phyloP scores from a whole-genome alignment of 2,329 filamentous ascomycete genomes.

The Fusarium phyllophilum region DNA sequence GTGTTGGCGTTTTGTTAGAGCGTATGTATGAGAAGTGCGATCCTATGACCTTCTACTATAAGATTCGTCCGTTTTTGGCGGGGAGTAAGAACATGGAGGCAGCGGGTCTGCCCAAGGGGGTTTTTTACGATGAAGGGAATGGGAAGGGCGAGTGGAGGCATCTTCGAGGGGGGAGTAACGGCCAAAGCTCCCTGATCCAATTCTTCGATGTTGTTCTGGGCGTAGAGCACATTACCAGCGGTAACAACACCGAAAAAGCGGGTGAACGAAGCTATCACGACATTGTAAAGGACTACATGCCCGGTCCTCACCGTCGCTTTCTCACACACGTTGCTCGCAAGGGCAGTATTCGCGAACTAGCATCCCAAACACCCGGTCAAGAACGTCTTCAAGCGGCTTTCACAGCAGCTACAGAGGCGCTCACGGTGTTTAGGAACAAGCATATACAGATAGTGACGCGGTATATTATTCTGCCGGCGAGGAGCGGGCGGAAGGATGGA shows the following conservation, averaged over 20 bases:
- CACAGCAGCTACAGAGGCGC: constrained; percentile 77
- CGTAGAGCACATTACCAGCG: constrained; percentile 73
- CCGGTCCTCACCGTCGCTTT: constrained; percentile 82
- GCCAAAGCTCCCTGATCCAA: constrained; percentile 91
- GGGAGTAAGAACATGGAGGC: constrained; percentile 93
- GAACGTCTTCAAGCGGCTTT: constrained; percentile 61
- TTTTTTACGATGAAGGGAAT: constrained; percentile 83
- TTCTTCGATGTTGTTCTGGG: constrained; percentile 91
- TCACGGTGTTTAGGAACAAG: constrained; percentile 81
- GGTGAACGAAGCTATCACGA: constrained; percentile 58
- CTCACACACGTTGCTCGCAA: constrained; percentile 75
- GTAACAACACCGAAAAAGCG: constrained; percentile 42
- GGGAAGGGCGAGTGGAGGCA: constrained; percentile 76
- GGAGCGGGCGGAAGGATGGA: constrained; percentile 44
- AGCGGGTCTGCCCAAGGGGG: constrained; percentile 82
- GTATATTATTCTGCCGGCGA: constrained; percentile 87
- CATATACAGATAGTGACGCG: constrained; percentile 91
- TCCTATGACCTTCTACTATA: constrained; percentile 87
- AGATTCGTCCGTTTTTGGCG: constrained; percentile 87
- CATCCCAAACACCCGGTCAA: constrained; percentile 64
- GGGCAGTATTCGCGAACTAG: constrained; percentile 79
- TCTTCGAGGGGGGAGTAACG: constrained; percentile 90
- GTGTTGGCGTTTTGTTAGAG: constrained; percentile 73
- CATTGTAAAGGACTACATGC: constrained; percentile 91
- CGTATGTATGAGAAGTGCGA: constrained; percentile 92